phyloP scores from a whole-genome alignment of 495 filamentous ascomycete species.

The Podospora conica region DNA sequence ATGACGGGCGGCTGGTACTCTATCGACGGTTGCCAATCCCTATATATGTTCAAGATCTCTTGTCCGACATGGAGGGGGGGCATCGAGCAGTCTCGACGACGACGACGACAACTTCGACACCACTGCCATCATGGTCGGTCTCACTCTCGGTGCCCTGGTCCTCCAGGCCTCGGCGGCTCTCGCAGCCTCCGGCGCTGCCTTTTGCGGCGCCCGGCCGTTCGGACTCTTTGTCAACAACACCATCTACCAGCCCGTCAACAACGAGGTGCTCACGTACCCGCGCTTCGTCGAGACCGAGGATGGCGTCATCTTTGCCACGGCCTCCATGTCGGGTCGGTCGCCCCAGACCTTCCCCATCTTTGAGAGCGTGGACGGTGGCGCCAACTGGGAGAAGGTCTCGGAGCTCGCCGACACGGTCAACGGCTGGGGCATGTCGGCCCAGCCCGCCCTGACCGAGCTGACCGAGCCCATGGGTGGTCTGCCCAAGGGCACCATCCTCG shows the following conservation, averaged over 20 bases:
- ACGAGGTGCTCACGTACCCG: constrained; percentile 44
- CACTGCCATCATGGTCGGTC: background rate
- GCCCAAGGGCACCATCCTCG: constrained; percentile 53
- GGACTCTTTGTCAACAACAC: constrained; percentile 27
- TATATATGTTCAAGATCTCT: background rate
- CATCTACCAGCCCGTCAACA: constrained; percentile 38
- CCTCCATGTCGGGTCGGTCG: constrained; percentile 46
- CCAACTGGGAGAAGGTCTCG: constrained; percentile 57
- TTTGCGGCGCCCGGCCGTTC: constrained; percentile 4
- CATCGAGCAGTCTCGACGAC: background rate
- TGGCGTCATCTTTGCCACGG: constrained; percentile 55
- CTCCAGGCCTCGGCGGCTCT: background rate
- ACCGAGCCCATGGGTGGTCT: constrained; percentile 50
- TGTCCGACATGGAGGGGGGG: background rate
- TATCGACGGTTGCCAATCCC: background rate
- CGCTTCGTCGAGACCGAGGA: constrained; percentile 45
- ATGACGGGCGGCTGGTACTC: background rate
- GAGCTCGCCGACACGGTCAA: constrained; percentile 57
- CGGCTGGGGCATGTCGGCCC: constrained; percentile 58
- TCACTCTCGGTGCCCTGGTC: background rate
- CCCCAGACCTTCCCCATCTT: constrained; percentile 63
- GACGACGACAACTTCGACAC: background rate
- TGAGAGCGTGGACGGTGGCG: constrained; percentile 53
- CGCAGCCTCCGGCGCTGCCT: background rate
- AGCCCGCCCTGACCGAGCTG: constrained; percentile 61